A percentile compares a stretch with the other conserved stretches of the same genome.
Evolutionary conservation across 495 filamentous ascomycete genomes (phyloP).

Genomic region (Staphylotrichum longicolle): DNA sequence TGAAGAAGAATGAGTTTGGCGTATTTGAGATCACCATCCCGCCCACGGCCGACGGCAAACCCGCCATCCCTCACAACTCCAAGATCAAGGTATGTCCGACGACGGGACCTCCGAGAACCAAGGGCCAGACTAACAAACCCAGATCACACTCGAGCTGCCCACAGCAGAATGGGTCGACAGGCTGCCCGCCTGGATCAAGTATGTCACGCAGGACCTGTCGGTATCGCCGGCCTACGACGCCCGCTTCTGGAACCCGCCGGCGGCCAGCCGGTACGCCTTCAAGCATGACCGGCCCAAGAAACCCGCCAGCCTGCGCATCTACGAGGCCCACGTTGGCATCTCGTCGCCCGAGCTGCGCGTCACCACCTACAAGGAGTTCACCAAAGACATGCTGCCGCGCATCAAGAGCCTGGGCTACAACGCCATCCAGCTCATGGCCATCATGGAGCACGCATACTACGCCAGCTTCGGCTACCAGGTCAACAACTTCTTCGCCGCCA

Average conservation of each 20-base stretch:
- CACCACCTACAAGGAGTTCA: slow-evolving; percentile 96
- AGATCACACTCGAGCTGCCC: slow-evolving; percentile 85
- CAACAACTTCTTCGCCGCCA: slow-evolving; percentile 97
- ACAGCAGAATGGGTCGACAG: slow-evolving; percentile 79
- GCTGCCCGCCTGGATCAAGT: slow-evolving; percentile 93
- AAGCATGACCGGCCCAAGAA: slow-evolving; percentile 79
- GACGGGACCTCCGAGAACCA: background rate
- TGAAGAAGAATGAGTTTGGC: slow-evolving; percentile 83
- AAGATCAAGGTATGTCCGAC: slow-evolving; percentile 77
- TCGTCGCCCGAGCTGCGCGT: slow-evolving; percentile 86
- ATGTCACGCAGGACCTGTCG: slow-evolving; percentile 86
- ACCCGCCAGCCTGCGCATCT: slow-evolving; percentile 82
- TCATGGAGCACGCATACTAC: slow-evolving; percentile 99
- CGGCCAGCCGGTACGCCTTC: slow-evolving; percentile 71
- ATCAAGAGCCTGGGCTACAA: slow-evolving; percentile 94
- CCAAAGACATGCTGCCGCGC: slow-evolving; percentile 81
- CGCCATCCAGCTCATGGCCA: slow-evolving; percentile 95
- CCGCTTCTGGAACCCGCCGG: slow-evolving; percentile 93
- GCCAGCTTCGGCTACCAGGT: slow-evolving; percentile 98
- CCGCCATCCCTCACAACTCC: slow-evolving; percentile 85
- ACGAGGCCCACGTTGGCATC: slow-evolving; percentile 97
- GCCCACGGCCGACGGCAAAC: slow-evolving; percentile 63
- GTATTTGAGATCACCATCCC: slow-evolving; percentile 82
- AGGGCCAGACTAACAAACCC: background rate
- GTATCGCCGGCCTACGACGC: slow-evolving; percentile 91